Evolutionary conservation across 2,329 filamentous ascomycete genomes (phyloP).

Genomic region (Alternaria tenuissima): DNA sequence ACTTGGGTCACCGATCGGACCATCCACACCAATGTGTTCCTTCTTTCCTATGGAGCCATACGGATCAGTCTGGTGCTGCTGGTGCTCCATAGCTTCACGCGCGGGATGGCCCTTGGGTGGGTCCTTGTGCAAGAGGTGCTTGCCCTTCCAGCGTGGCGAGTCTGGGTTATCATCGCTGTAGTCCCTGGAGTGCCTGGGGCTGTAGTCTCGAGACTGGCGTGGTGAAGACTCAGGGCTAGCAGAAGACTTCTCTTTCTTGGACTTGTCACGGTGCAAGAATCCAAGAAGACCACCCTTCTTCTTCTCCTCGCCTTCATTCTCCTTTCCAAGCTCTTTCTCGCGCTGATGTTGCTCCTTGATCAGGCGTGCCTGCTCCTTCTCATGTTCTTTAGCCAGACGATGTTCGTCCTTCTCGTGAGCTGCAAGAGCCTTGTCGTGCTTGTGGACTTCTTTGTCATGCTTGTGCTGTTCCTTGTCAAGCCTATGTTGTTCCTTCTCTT

Average conservation of each 20-base stretch:
- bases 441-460: constrained; percentile 32
- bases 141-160: constrained; percentile 35
- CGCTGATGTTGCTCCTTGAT: constrained; percentile 27
- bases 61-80: constrained; percentile 18
- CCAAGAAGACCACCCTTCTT: constrained; percentile 52
- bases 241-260: constrained; percentile 42
- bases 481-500: constrained; percentile 29
- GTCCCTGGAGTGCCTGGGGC: constrained; percentile 33
- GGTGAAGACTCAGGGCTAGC: constrained; percentile 27
- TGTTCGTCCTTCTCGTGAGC: constrained; percentile 34
- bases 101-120: constrained; percentile 50
- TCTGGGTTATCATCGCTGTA: constrained; percentile 32
- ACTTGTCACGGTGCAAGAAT: constrained; percentile 54
- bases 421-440: constrained; percentile 15
- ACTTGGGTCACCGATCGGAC: constrained; percentile 37
- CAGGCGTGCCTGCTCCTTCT: constrained; percentile 25
- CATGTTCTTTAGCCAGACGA: constrained; percentile 6
- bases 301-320: constrained; percentile 42
- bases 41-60: constrained; percentile 24
- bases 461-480: constrained; percentile 28
- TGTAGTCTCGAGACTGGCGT: constrained; percentile 29
- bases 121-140: constrained; percentile 53
- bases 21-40: constrained; percentile 43
- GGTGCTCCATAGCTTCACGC: constrained; percentile 36
- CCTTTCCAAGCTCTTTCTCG: constrained; percentile 24